Conservation (phyloP, 176 grass and related monocot genomes). For the Secale cereale region DNA sequence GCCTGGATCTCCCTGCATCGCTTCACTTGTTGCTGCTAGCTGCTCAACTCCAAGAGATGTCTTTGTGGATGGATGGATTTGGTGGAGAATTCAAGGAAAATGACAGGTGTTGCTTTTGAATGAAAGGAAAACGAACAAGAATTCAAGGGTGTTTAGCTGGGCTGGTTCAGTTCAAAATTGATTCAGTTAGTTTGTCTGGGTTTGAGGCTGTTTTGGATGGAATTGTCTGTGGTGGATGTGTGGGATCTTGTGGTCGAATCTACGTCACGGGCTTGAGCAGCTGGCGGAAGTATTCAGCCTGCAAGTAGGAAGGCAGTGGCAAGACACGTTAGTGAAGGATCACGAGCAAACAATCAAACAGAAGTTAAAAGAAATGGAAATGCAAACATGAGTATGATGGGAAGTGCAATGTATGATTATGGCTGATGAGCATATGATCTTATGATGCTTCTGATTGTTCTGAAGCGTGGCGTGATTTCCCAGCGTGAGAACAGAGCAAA, state of each 20-base stretch:
- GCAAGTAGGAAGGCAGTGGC: background rate
- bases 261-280: constrained; percentile 91
- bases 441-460: background rate
- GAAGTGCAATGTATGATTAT: background rate
- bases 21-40: background rate
- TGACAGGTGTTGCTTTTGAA: background rate
- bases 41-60: background rate
- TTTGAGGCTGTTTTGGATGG: background rate
- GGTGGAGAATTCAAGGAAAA: background rate
- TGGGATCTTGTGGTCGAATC: constrained; percentile 10
- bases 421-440: background rate
- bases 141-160: background rate
- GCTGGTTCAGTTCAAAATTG: constrained; percentile 12
- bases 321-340: background rate
- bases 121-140: background rate
- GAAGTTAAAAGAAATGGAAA: background rate
- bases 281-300: constrained; percentile 93
- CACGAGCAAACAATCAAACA: background rate
- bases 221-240: background rate
- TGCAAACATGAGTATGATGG: background rate
- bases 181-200: constrained; percentile 7
- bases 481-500: background rate
- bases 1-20: constrained; percentile 67
- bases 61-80: background rate
- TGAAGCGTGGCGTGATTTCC: background rate